These are phyloP conservation scores for Pichia ethanolica DNA, from an alignment of 805 yeast species.

Conservation along the genomic window DNA sequence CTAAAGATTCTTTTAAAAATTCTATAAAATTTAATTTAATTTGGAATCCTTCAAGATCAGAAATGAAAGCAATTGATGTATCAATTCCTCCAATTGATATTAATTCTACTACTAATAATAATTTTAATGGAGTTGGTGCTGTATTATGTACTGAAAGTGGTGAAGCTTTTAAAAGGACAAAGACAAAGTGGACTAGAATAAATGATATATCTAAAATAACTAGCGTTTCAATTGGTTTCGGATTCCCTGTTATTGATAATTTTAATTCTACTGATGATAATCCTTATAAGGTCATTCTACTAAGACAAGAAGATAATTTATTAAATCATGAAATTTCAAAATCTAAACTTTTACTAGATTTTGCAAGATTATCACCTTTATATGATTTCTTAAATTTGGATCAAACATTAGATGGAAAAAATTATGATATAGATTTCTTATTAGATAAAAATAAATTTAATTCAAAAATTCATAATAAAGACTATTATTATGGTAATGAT, in stretches of 20 bases:
- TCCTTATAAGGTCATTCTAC: constrained; percentile 59
- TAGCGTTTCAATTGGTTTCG: constrained; percentile 10
- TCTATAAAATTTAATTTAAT: constrained; percentile 38
- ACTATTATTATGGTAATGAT: too few relatives aligned
- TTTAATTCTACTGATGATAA: constrained; percentile 34
- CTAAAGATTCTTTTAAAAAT: constrained; percentile 32
- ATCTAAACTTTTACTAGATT: constrained; percentile 43
- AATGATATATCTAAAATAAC: constrained; percentile 37
- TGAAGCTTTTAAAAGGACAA: constrained; percentile 40
- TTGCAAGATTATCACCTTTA: constrained; percentile 48
- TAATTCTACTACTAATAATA: constrained; percentile 16
- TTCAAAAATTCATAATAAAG: too few relatives aligned
- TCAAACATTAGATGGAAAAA: neutral
- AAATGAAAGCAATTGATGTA: constrained; percentile 55
- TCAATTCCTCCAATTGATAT: constrained; percentile 62
- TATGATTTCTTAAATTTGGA: neutral
- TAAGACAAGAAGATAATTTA: constrained; percentile 55
- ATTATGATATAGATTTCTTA: neutral
- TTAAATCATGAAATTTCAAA: constrained; percentile 47
- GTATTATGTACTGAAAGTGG: constrained; percentile 66
- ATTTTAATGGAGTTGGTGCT: constrained; percentile 19
- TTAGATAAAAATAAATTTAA: neutral
- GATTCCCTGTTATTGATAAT: constrained; percentile 4
- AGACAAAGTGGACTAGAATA: constrained; percentile 24
- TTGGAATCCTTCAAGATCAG: constrained; percentile 60